Base-by-base conservation (phyloP, 352 stramenopile genomes). In the Pythium dissotocum region DNA sequence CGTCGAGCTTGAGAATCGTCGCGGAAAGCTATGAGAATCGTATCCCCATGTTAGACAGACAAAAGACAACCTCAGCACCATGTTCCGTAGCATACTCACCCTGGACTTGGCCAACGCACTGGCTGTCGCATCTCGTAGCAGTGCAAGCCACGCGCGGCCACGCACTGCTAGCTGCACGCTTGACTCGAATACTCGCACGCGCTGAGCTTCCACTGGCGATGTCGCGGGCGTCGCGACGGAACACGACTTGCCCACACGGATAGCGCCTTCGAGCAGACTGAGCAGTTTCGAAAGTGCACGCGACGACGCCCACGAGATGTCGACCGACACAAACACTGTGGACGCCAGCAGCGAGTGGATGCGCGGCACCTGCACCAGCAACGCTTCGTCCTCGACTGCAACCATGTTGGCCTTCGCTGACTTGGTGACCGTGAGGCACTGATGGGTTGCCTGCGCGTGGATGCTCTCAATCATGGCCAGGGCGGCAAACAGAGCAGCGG, bases 1-100 rank as follows among this genome's bases (percentile, higher is more conserved):
- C 72, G 33, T 78, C 72, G 10, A 78, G 61, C 42, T 76, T 78
- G 21, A 76, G 55, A 12, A 76, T 67, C 5, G 64, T 70, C 28
- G 64, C 32, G 8, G 70, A 65, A 4, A 76, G 46, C 70, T 76
- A 61, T 13, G 10, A 4, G 48, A 9, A 52, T 8, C 42, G 46
- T 8, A 52, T 18, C 28, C 8, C 59, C 2, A 30, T 5, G 48
- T 67, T 10, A 52, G 28, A 30, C 28, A 30, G 28, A 30, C 8
- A 44, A 44, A 40, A 40, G 3, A 40, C 10, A 14, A n/a, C 5
- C 9, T 44, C 8, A n/a, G 12, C 13, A n/a, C 10, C 4, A 48
- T 18, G 16, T 16, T 26, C 28, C 44, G 6, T 33, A 30, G 35
- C 18, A n/a, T 14, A 24, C 16, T 30, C 53, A 75, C 68, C 68